Conservation (phyloP, 352 stramenopile genomes). For the Thalassiosira delicatula region DNA sequence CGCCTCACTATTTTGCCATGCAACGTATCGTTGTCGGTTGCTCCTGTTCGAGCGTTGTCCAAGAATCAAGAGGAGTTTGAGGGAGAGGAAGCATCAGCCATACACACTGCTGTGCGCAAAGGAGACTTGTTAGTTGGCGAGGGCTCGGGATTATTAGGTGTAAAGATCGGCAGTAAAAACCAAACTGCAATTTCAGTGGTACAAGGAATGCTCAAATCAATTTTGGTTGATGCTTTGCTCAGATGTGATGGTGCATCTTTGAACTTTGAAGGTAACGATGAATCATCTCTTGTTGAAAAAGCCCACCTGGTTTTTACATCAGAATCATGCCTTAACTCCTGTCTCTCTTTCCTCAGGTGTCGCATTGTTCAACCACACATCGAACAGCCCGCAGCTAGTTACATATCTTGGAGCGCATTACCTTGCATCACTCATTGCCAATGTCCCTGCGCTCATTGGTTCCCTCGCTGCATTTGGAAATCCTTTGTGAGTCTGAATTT, state of each 20-base stretch:
- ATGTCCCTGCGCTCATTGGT: slow-evolving; percentile 81
- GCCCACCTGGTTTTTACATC: too few species aligned
- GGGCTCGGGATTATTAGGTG: slow-evolving; percentile 67
- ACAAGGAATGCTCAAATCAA: slow-evolving; percentile 77
- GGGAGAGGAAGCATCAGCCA: slow-evolving; percentile 71
- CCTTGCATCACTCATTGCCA: slow-evolving; percentile 71
- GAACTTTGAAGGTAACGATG: slow-evolving; percentile 59
- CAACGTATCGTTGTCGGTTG: slow-evolving; percentile 78
- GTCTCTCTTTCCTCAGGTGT: slow-evolving; percentile 36
- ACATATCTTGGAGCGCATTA: slow-evolving; percentile 79
- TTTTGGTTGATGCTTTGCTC: slow-evolving; percentile 82
- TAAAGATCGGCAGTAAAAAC: slow-evolving; percentile 80
- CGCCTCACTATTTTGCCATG: slow-evolving; percentile 73
- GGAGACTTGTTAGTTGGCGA: slow-evolving; percentile 78
- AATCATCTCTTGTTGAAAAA: not conserved
- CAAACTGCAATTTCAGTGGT: slow-evolving; percentile 74
- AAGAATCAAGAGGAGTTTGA: slow-evolving; percentile 72
- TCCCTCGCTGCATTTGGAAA: slow-evolving; percentile 86
- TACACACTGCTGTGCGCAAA: slow-evolving; percentile 82
- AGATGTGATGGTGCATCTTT: slow-evolving; percentile 75
- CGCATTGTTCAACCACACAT: slow-evolving; percentile 75
- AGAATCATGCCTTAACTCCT: too few species aligned
- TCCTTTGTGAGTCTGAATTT: too few species aligned
- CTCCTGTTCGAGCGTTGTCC: slow-evolving; percentile 71
- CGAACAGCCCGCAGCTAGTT: slow-evolving; percentile 64